Percentiles rank a stretch among this genome's conserved stretches.
Conservation (phyloP, 2,329 filamentous ascomycete genomes). For the Pyrenophora tritici-repentis region DNA sequence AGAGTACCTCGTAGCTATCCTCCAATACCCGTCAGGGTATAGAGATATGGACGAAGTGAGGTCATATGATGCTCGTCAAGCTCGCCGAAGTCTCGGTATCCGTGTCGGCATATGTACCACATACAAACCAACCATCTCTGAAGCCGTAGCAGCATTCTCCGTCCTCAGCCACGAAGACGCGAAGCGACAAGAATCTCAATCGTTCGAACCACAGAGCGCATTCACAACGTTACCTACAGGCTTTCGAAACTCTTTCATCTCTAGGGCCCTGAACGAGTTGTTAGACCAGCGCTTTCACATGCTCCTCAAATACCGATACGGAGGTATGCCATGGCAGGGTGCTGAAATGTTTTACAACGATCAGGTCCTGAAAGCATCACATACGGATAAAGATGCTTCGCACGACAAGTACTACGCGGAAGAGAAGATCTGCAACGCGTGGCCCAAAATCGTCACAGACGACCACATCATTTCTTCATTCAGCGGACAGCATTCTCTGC, state of each 20-base stretch:
- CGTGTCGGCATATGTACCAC: constrained; percentile 71
- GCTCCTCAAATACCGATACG: constrained; percentile 64
- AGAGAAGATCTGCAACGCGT: constrained; percentile 39
- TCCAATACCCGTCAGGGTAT: constrained; percentile 69
- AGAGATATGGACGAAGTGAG: constrained; percentile 61
- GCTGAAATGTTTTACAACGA: constrained; percentile 65
- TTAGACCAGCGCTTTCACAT: constrained; percentile 68
- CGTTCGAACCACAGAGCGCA: constrained; percentile 23
- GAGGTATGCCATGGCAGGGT: constrained; percentile 67
- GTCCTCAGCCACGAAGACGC: constrained; percentile 42
- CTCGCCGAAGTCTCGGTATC: constrained; percentile 57
- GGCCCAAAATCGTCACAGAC: constrained; percentile 53
- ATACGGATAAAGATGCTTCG: constrained; percentile 34
- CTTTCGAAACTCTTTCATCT: constrained; percentile 70
- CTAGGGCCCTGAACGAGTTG: constrained; percentile 70
- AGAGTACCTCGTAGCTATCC: constrained; percentile 75
- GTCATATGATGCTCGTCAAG: constrained; percentile 44
- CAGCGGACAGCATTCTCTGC: constrained; percentile 55
- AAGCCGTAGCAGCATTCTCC: constrained; percentile 61
- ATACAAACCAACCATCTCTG: constrained; percentile 70
- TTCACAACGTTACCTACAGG: constrained; percentile 22
- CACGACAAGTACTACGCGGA: constrained; percentile 49
- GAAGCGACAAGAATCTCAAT: constrained; percentile 26
- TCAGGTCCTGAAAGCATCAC: constrained; percentile 45
- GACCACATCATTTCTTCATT: constrained; percentile 55